A percentile compares a stretch with the other conserved stretches of the same genome.
Conservation (phyloP, 1,284 basidiomycete species). For the Trichosporon sp. region DNA sequence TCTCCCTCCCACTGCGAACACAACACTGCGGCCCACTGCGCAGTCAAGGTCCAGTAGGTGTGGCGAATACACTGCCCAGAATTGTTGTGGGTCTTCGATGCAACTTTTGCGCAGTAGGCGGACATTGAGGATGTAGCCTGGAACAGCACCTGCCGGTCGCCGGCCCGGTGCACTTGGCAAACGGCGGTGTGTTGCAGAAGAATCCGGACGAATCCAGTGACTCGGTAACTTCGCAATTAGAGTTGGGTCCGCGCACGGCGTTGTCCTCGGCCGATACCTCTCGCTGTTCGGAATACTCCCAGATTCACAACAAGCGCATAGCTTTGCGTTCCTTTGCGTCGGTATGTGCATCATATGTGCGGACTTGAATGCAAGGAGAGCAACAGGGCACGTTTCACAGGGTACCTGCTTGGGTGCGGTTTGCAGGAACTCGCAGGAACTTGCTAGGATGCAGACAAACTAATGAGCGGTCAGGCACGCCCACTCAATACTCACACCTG, state of each 20-base stretch:
- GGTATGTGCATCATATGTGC: background rate
- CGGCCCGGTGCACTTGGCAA: too few species aligned
- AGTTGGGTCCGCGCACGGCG: background rate
- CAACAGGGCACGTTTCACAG: background rate
- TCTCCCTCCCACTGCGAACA: too few species aligned
- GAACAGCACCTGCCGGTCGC: background rate
- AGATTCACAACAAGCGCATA: too few species aligned
- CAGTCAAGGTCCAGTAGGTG: too few species aligned
- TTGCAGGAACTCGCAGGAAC: background rate
- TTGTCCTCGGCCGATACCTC: background rate
- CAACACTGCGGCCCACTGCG: too few species aligned
- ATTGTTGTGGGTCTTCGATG: too few species aligned
- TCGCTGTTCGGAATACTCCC: background rate
- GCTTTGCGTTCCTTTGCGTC: background rate
- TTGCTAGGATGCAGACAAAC: too few species aligned
- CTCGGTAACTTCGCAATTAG: conserved; percentile 8
- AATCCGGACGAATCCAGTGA: background rate
- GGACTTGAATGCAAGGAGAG: background rate
- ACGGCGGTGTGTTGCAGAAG: too few species aligned
- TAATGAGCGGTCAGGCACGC: conserved; percentile 2
- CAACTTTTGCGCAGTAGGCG: too few species aligned
- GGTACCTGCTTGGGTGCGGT: background rate
- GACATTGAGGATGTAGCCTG: too few species aligned
- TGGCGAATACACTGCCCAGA: too few species aligned
- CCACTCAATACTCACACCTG: background rate